These are phyloP conservation scores for Ceratocystiopsis minuta DNA, from an alignment of 2,329 filamentous ascomycete genomes.

Conservation along the genomic window DNA sequence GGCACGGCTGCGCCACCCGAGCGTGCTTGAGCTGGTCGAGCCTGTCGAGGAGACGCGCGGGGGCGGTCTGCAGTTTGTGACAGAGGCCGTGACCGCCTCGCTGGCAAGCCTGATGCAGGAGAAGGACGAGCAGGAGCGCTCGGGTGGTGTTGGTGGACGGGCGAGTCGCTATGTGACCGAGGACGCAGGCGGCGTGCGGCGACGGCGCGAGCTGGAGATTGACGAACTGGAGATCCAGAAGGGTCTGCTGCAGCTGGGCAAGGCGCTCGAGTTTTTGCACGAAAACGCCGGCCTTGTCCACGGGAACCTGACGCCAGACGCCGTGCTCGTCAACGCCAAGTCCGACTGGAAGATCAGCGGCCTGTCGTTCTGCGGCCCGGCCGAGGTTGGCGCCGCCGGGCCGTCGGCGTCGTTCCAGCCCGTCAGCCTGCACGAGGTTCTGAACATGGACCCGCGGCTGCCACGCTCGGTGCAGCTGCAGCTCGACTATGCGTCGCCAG, in stretches of 20 bases:
- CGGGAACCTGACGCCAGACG: constrained; percentile 84
- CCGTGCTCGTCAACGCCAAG: constrained; percentile 89
- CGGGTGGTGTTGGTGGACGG: constrained; percentile 42
- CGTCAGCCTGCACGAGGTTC: constrained; percentile 63
- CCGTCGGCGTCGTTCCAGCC: constrained; percentile 55
- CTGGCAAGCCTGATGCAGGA: constrained; percentile 65
- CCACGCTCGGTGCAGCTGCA: constrained; percentile 73
- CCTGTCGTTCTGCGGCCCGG: constrained; percentile 72
- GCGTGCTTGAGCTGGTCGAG: constrained; percentile 79
- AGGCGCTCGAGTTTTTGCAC: constrained; percentile 13
- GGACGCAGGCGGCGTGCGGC: constrained; percentile 53
- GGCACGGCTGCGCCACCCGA: constrained; percentile 76
- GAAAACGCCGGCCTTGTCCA: constrained; percentile 46
- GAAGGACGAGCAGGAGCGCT: constrained; percentile 67
- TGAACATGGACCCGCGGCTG: constrained; percentile 71
- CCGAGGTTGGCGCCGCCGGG: constrained; percentile 31
- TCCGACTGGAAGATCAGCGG: constrained; percentile 98
- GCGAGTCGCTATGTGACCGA: constrained; percentile 68
- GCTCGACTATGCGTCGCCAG: constrained; percentile 83
- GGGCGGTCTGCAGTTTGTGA: constrained; percentile 88
- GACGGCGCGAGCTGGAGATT: constrained; percentile 71
- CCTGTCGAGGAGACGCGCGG: constrained; percentile 86
- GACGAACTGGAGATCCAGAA: constrained; percentile 98
- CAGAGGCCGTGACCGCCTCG: constrained; percentile 80
- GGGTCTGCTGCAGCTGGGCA: constrained; percentile 61